Conservation (phyloP, 176 grass and related monocot genomes). For the Paspalum notatum region DNA sequence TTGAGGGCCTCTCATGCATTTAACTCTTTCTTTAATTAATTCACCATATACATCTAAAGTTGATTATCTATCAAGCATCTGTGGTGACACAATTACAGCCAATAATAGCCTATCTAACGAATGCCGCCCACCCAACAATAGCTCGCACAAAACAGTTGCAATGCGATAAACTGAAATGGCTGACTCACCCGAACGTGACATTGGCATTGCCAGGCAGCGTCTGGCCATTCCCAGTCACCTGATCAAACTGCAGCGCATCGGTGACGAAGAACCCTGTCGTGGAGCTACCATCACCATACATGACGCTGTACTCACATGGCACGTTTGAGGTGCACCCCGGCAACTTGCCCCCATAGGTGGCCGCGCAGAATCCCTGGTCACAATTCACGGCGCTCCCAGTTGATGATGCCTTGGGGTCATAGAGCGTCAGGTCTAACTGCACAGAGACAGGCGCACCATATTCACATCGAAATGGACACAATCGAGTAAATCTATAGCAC, state of each 20-base stretch:
- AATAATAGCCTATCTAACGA: slow-evolving; percentile 4
- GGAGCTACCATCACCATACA: slow-evolving; percentile 90
- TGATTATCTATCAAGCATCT: no score
- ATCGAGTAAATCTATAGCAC: background rate
- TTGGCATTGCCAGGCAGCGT: slow-evolving; percentile 60
- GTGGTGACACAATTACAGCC: no score
- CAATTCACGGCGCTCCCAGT: slow-evolving; percentile 53
- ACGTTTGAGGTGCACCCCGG: slow-evolving; percentile 49
- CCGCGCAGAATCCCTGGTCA: slow-evolving; percentile 65
- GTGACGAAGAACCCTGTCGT: slow-evolving; percentile 70
- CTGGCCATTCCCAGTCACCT: slow-evolving; percentile 72
- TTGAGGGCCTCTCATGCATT: no score
- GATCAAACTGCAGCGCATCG: slow-evolving; percentile 70
- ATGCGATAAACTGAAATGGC: background rate
- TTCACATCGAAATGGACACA: slow-evolving; percentile 6
- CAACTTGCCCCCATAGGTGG: slow-evolving; percentile 57
- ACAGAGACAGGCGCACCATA: no score
- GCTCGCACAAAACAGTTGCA: background rate
- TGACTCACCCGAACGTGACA: slow-evolving; percentile 77
- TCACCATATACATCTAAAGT: no score
- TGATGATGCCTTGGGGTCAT: slow-evolving; percentile 73
- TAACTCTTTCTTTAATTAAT: no score
- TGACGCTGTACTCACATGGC: slow-evolving; percentile 78
- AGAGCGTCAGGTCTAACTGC: slow-evolving; percentile 85
- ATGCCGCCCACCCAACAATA: background rate